These are phyloP conservation scores for Colletotrichum sp. DNA, from an alignment of 2,329 filamentous ascomycete genomes.

Conservation along the genomic window DNA sequence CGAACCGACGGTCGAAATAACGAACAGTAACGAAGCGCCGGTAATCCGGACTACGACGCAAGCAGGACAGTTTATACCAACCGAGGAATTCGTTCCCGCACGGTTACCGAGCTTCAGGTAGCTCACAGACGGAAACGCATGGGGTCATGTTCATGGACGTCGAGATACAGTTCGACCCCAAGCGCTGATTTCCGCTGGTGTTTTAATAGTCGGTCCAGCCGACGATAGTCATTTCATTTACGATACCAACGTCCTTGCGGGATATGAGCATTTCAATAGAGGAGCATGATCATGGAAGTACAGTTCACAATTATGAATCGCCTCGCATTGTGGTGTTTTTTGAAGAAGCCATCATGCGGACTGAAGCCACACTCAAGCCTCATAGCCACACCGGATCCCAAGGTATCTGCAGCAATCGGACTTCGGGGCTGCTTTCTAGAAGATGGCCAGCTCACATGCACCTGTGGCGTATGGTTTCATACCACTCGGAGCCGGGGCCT, in stretches of 20 bases:
- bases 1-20: not conserved
- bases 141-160: not conserved
- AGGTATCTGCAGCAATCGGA: not conserved
- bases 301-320: not conserved
- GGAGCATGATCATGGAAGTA: not conserved
- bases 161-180: not conserved
- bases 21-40: conserved; percentile 6
- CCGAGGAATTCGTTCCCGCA: conserved; percentile 59
- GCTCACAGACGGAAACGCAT: not conserved
- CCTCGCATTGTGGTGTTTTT: not conserved
- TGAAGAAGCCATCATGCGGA: not conserved
- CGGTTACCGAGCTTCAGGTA: conserved; percentile 61
- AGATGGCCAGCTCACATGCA: conserved; percentile 1
- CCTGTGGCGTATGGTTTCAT: conserved; percentile 3
- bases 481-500: not conserved
- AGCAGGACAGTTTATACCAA: conserved; percentile 6
- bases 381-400: not conserved
- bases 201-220: conserved; percentile 15
- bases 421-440: not conserved
- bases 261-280: conserved; percentile 13
- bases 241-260: conserved; percentile 17
- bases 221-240: conserved; percentile 17
- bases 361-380: not conserved
- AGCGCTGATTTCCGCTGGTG: not conserved
- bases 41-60: not conserved